Percentiles rank a stretch among this genome's conserved stretches.
phyloP scores from a whole-genome alignment of 495 filamentous ascomycete genomes.

The Letharia columbiana region DNA sequence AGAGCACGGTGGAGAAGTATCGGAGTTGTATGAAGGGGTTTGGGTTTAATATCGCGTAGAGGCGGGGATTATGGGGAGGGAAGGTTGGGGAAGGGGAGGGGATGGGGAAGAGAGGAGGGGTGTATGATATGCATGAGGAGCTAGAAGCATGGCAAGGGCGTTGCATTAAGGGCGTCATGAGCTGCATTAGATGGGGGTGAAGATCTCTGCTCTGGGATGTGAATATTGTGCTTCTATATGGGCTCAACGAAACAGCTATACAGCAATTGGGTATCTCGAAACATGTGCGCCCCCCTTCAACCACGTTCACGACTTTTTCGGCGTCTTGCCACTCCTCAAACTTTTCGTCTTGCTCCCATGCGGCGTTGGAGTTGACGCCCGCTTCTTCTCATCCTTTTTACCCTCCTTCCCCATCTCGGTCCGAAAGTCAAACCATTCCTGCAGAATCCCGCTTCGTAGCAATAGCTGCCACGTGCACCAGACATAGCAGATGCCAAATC shows the following conservation, averaged over 20 bases:
- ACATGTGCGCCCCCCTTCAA: background rate
- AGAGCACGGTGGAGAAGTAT: conserved; percentile 73
- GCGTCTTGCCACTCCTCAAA: conserved; percentile 5
- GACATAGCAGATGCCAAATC: conserved; percentile 77
- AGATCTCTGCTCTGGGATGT: background rate
- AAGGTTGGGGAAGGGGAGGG: background rate
- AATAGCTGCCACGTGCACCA: conserved; percentile 77
- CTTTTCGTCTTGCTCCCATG: conserved; percentile 13
- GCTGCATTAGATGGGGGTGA: too few species aligned
- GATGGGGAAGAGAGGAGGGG: background rate
- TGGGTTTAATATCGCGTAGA: conserved; percentile 69
- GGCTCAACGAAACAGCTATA: background rate
- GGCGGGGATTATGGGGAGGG: background rate
- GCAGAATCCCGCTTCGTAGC: conserved; percentile 41
- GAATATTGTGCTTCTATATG: background rate
- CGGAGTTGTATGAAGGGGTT: conserved; percentile 87
- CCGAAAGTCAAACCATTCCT: conserved; percentile 26
- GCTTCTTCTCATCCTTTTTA: background rate
- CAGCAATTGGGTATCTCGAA: conserved; percentile 9
- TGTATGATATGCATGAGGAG: conserved; percentile 1
- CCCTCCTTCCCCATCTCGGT: conserved; percentile 7
- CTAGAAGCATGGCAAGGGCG: conserved; percentile 9
- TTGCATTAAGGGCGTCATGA: background rate
- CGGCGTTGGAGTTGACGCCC: background rate
- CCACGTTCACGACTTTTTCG: conserved; percentile 10